Evolutionary conservation across 1,284 basidiomycete genomes (phyloP), one percentile per base, ranked within the genome.

Genomic region (Papiliotrema terrestris): DNA sequence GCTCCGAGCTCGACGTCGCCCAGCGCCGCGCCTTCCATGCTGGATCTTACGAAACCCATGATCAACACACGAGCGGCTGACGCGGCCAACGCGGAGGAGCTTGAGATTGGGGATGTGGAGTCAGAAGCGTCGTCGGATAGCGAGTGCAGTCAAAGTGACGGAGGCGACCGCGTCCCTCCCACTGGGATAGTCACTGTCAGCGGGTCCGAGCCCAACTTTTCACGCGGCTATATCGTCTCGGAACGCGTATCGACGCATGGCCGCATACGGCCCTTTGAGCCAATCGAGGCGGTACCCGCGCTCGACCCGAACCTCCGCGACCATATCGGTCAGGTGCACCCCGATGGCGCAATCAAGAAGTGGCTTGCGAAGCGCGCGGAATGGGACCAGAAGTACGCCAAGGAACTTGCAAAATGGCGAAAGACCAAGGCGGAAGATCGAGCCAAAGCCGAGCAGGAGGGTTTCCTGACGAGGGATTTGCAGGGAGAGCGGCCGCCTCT

Each of bases 211-310:
- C 75, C 74, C 0, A 42, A 51, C 4, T 71, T 71, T 38, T 64
- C 74, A 54, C 73, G 74, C 29, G 45, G 54, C 1, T 75, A 79
- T 51, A 86, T 88, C 80, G 87, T 97, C 55, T 82, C 92, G n/a
- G 92, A 97, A 74, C 84, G 94, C 6, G 84, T 97, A 13, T 86
- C 86, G 23, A 86, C 86, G 1, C 81, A 82, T 35, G 94, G 94
- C 6, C 75, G 84, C 6, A 82, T 93, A 11, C 82, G 92, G 6
- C 81, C 86, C 0, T 81, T 98, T 67, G 93, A 97, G 68, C 79
- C 85, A 0, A 82, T 83, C 58, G 73, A 80, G 2, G 81, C 86
- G 42, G 58, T 73, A 1, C 69, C 71, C 0, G 71, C 74, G 1
- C 57, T 74, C 3, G 50, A 73, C 47, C 67, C 72, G 2, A 53